Conservation (phyloP, 176 grass and related monocot species). For the Musa itinerans region DNA sequence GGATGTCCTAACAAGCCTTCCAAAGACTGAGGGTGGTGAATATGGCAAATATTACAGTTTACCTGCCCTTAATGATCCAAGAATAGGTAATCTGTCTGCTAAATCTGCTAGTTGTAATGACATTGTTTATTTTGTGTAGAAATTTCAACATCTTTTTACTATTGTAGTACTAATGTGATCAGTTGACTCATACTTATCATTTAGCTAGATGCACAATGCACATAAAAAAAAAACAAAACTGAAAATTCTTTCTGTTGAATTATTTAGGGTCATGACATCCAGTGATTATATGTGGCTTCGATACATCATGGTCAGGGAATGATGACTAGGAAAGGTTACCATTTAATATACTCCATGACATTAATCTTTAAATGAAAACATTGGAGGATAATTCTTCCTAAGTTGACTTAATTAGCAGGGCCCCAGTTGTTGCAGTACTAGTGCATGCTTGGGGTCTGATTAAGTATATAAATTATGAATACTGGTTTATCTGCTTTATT, state of each 20-base stretch:
- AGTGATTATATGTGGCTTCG: not conserved
- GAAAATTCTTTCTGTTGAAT: too few relatives aligned
- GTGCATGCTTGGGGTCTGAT: not conserved
- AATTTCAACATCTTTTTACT: not conserved
- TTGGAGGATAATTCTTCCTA: not conserved
- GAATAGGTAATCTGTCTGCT: conserved; percentile 47
- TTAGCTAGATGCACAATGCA: not conserved
- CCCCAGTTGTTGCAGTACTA: not conserved
- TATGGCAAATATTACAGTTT: conserved; percentile 85
- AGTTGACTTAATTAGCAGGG: not conserved
- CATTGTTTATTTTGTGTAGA: not conserved
- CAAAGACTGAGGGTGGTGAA: conserved; percentile 75
- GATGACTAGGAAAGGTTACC: too few relatives aligned
- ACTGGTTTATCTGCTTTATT: not conserved
- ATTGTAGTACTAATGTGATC: not conserved
- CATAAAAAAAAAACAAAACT: too few relatives aligned
- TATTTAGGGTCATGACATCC: not conserved
- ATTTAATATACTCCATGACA: too few relatives aligned
- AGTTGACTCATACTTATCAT: not conserved
- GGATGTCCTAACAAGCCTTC: conserved; percentile 60
- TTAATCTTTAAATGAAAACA: not conserved
- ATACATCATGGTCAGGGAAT: not conserved
- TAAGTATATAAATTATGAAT: not conserved
- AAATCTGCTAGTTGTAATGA: not conserved
- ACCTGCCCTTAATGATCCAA: conserved; percentile 72